These are phyloP conservation scores for Beauveria medogensis DNA, from an alignment of 2,329 filamentous ascomycete species.

Conservation along the genomic window DNA sequence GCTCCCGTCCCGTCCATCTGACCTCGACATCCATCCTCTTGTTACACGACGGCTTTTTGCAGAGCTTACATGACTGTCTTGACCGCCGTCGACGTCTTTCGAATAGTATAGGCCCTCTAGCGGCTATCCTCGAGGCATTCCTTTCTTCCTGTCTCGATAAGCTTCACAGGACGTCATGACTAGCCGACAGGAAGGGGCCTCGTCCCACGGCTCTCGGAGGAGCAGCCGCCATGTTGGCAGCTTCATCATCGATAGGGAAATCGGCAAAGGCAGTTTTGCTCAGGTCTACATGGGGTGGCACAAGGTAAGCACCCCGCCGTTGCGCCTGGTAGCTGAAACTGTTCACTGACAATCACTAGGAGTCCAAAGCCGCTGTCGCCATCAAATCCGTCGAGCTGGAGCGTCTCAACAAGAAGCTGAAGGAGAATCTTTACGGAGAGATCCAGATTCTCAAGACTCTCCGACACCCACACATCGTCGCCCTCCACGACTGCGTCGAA, in stretches of 20 bases:
- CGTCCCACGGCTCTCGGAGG: conserved; percentile 28
- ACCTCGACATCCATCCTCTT: background rate
- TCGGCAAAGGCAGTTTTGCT: conserved; percentile 96
- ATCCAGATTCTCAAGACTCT: conserved; percentile 92
- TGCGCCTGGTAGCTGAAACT: background rate
- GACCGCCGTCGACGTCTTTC: conserved; percentile 25
- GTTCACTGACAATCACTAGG: conserved; percentile 38
- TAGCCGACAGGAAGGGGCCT: conserved; percentile 27
- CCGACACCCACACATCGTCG: conserved; percentile 93
- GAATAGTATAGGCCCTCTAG: conserved; percentile 30
- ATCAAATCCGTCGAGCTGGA: conserved; percentile 93
- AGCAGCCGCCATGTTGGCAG: conserved; percentile 50
- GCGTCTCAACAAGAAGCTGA: conserved; percentile 90
- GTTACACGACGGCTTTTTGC: background rate
- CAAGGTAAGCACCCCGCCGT: conserved; percentile 46
- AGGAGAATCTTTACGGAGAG: conserved; percentile 90
- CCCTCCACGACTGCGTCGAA: conserved; percentile 90
- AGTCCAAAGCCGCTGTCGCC: conserved; percentile 73
- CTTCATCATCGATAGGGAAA: conserved; percentile 78
- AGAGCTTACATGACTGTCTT: conserved; percentile 34
- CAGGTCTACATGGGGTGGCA: conserved; percentile 85
- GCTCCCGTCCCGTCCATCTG: conserved; percentile 1
- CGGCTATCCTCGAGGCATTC: conserved; percentile 19
- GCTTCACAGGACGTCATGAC: conserved; percentile 30
- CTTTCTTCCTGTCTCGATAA: conserved; percentile 27